Evolutionary conservation across 768 basidiomycete species (phyloP).

Genomic region (Naematelia encephala): DNA sequence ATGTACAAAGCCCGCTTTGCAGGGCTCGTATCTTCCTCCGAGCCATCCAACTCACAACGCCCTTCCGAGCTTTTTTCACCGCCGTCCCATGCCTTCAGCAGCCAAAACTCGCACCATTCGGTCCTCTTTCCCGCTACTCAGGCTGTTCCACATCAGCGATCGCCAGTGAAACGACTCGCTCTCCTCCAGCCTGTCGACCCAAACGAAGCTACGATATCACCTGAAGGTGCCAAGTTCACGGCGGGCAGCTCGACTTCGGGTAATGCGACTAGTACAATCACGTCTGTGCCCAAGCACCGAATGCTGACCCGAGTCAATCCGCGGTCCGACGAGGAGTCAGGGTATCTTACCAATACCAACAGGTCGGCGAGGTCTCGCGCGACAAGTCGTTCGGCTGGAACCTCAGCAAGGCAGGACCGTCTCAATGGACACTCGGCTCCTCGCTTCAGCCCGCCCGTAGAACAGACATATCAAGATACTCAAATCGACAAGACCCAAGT

Average conservation of each 20-base stretch:
- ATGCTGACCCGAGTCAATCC: not conserved
- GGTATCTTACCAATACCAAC: not conserved
- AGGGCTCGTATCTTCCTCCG: not conserved
- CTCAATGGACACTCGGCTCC: not conserved
- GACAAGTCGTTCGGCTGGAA: not conserved
- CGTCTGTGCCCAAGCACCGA: not conserved
- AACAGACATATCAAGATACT: not conserved
- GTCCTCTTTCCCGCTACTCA: conserved; percentile 15
- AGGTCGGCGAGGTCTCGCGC: not conserved
- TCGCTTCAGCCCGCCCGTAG: not conserved
- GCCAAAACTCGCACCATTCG: conserved; percentile 7
- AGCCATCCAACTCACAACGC: not conserved
- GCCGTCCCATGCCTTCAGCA: not conserved
- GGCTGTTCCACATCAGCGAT: not conserved
- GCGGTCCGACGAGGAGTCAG: not conserved
- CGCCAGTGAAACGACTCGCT: too few relatives aligned
- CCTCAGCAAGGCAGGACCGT: not conserved
- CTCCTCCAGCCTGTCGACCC: not conserved
- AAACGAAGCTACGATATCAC: not conserved
- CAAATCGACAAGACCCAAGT: not conserved
- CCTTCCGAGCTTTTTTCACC: not conserved
- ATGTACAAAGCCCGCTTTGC: not conserved
- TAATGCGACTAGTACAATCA: not conserved
- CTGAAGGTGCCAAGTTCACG: not conserved
- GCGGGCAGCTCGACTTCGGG: not conserved